Conservation (phyloP, 805 yeast species). For the Yamadazyma sp. region DNA sequence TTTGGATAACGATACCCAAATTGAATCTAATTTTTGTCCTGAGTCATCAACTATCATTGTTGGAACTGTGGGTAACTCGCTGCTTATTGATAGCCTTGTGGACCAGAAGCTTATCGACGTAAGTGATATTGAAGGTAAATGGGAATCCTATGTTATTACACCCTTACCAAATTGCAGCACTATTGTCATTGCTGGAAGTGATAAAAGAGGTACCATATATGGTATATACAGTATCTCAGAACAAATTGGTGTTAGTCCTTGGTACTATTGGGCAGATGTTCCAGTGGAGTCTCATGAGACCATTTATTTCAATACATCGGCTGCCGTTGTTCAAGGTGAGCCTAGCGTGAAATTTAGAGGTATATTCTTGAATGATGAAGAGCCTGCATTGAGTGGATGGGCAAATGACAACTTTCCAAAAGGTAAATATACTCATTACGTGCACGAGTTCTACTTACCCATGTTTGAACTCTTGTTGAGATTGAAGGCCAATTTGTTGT, state of each 20-base stretch:
- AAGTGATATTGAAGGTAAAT: constrained; percentile 15
- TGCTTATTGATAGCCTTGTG: constrained; percentile 12
- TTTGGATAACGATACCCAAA: constrained; percentile 7
- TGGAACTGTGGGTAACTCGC: constrained; percentile 18
- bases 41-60: constrained; percentile 14
- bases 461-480: constrained; percentile 17
- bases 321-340: constrained; percentile 14
- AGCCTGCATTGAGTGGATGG: constrained; percentile 20
- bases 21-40: constrained; percentile 1
- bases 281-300: constrained; percentile 11
- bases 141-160: constrained; percentile 18
- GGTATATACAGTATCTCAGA: constrained; percentile 19
- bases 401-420: constrained; percentile 14
- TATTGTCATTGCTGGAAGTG: constrained; percentile 20
- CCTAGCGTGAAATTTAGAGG: constrained; percentile 20
- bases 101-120: constrained; percentile 10
- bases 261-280: constrained; percentile 20
- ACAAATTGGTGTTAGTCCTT: constrained; percentile 20
- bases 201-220: constrained; percentile 19
- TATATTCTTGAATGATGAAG: constrained; percentile 19
- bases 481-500: constrained; percentile 17
- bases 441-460: constrained; percentile 18
- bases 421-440: constrained; percentile 16
- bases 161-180: constrained; percentile 11
- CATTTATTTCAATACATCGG: constrained; percentile 12